Evolutionary conservation across 2,329 filamentous ascomycete species (phyloP), one percentile per base, ranked within the genome.

Genomic region (Aspergillus pseudoterreus): DNA sequence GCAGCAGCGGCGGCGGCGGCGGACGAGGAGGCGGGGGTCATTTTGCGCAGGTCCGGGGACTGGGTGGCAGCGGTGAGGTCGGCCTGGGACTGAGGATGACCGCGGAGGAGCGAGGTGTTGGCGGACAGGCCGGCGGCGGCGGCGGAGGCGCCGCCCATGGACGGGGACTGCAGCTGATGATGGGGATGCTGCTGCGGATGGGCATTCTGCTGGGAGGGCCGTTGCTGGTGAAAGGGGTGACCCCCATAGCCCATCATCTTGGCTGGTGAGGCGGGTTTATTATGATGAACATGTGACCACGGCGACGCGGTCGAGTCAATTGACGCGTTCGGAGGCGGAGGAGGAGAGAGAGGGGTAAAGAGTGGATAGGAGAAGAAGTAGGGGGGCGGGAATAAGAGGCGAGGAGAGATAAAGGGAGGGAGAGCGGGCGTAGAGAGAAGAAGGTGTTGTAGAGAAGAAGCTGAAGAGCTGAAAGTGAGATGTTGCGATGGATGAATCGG

Each of bases 221-320:
- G 57, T 30, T 64, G 62, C 43, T 59, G 59, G 47, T 66, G 59
- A 47, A 64, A 67, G 19, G 59, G 55, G 49, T 64, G 64, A 49
- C 65, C 64, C 47, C 64, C 64, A 59, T 68, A 69, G 47, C 63
- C 63, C 66, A 70, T 70, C 67, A 70, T 70, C 45, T 63, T 69
- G 43, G 33, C 33, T 8, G 44, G 14, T 6, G 9, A 4, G 6
- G 35, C 11, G 35, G 14, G 12, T 36, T 36, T 8, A 36, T n/a
- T 8, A 14, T 36, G 35, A n/a, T 10, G 35, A 22, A 48, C 53
- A 56, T 56, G 53, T 56, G 53, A 56, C 48, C 42, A 49, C 51
- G 50, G 50, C 52, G 24, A 5, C 39, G 33, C 41, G 42, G 38
- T 53, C 38, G 21, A 14, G 27, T 43, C 46, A 52, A 45, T 36